Evolutionary conservation across 2,329 filamentous ascomycete genomes (phyloP).

Genomic region (Colletotrichum australisinense): DNA sequence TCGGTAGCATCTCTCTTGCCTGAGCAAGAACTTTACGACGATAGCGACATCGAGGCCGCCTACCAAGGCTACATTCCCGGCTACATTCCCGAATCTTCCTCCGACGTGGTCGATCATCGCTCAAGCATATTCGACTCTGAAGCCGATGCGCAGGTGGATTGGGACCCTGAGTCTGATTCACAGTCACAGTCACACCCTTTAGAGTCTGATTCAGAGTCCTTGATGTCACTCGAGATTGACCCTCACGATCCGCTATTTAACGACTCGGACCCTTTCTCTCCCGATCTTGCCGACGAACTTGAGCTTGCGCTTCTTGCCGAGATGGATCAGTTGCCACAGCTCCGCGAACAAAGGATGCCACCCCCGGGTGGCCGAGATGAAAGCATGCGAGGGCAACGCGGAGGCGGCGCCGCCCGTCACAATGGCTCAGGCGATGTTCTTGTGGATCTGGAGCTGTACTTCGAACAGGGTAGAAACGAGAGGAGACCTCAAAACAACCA

Average conservation of each 20-base stretch:
- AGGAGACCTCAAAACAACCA: slow-evolving; percentile 24
- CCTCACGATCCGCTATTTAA: neutral
- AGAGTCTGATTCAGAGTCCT: slow-evolving; percentile 10
- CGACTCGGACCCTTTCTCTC: slow-evolving; percentile 18
- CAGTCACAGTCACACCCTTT: neutral
- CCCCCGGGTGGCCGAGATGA: neutral
- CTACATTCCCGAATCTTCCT: slow-evolving; percentile 6
- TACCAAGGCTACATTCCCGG: neutral
- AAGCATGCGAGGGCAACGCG: neutral
- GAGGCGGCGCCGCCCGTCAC: neutral
- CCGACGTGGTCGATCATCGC: slow-evolving; percentile 4
- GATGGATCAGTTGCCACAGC: slow-evolving; percentile 18
- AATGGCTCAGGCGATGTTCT: slow-evolving; percentile 38
- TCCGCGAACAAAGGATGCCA: neutral
- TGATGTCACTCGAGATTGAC: neutral
- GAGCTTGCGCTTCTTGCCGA: slow-evolving; percentile 33
- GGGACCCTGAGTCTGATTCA: slow-evolving; percentile 17
- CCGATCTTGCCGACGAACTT: slow-evolving; percentile 29
- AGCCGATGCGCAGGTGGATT: slow-evolving; percentile 19
- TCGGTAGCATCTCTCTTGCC: neutral
- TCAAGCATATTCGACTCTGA: slow-evolving; percentile 24
- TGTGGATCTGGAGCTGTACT: slow-evolving; percentile 41
- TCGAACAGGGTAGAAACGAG: slow-evolving; percentile 17
- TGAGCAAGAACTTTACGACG: slow-evolving; percentile 1
- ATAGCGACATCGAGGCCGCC: neutral